Percentiles rank a stretch among this genome's conserved stretches.
These are phyloP conservation scores for Phaeosphaeria sp. DNA, from an alignment of 2,329 filamentous ascomycete genomes.

Conservation along the genomic window DNA sequence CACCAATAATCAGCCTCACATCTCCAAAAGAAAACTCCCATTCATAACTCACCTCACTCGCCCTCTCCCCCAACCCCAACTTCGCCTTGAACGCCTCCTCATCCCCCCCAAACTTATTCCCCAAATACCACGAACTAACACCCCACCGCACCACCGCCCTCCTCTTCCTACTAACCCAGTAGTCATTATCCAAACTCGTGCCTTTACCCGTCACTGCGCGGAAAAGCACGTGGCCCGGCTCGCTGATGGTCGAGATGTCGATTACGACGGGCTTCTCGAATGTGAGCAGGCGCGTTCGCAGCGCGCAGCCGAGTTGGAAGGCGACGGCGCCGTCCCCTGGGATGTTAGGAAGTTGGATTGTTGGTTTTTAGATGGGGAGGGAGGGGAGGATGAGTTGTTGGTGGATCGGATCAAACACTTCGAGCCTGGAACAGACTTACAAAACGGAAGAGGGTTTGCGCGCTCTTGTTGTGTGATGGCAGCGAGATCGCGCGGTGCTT, in stretches of 20 bases:
- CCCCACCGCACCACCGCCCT: slow-evolving; percentile 75
- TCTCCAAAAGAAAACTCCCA: neutral
- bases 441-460: slow-evolving; percentile 53
- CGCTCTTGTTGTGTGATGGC: slow-evolving; percentile 50
- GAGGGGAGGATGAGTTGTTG: too few relatives aligned
- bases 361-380: too few relatives aligned
- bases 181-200: slow-evolving; percentile 72
- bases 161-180: slow-evolving; percentile 71
- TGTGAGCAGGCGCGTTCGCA: slow-evolving; percentile 65
- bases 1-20: neutral
- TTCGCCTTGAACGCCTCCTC: slow-evolving; percentile 71
- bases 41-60: slow-evolving; percentile 47
- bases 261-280: slow-evolving; percentile 64
- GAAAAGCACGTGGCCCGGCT: slow-evolving; percentile 67
- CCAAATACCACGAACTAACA: slow-evolving; percentile 72
- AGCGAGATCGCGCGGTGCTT: slow-evolving; percentile 43
- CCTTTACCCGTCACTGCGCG: slow-evolving; percentile 63
- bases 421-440: too few relatives aligned
- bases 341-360: too few relatives aligned
- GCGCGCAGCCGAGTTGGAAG: slow-evolving; percentile 67
- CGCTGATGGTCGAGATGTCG: slow-evolving; percentile 66
- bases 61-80: slow-evolving; percentile 61
- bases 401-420: too few relatives aligned
- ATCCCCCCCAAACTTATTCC: slow-evolving; percentile 69
- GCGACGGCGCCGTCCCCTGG: slow-evolving; percentile 68